phyloP scores from a whole-genome alignment of 495 filamentous ascomycete species.

The Penicillium argentinense region DNA sequence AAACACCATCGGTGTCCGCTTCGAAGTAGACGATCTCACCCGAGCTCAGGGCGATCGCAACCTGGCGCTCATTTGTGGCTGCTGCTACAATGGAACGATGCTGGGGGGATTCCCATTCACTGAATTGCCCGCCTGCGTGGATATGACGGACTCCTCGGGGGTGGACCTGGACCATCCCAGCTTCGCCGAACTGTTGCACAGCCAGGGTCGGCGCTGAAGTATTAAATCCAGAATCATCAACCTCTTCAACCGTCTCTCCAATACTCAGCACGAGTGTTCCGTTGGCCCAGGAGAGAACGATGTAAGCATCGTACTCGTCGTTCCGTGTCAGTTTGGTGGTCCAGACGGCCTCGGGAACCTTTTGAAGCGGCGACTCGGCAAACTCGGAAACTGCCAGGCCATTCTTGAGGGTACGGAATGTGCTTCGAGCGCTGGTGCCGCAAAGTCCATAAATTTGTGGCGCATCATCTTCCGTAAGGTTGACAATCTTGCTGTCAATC shows the following conservation, averaged over 20 bases:
- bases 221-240: constrained; percentile 88
- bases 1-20: constrained; percentile 84
- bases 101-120: constrained; percentile 91
- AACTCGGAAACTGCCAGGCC: constrained; percentile 92
- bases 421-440: constrained; percentile 83
- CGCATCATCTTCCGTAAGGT: constrained; percentile 86
- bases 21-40: constrained; percentile 98
- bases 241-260: constrained; percentile 94
- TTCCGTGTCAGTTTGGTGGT: constrained; percentile 82
- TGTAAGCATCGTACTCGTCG: constrained; percentile 84
- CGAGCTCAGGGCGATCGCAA: constrained; percentile 89
- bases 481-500: constrained; percentile 85
- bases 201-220: constrained; percentile 83
- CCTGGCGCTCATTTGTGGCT: constrained; percentile 88
- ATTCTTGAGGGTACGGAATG: constrained; percentile 88
- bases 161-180: constrained; percentile 91
- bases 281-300: constrained; percentile 67
- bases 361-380: constrained; percentile 85
- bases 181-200: constrained; percentile 90
- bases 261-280: constrained; percentile 87
- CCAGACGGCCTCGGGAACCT: constrained; percentile 87
- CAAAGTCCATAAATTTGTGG: constrained; percentile 94
- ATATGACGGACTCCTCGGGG: constrained; percentile 94
- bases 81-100: constrained; percentile 96
- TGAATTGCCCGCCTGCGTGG: constrained; percentile 72